Evolutionary conservation across 2,329 filamentous ascomycete species (phyloP).

Genomic region (Ophiostoma ulmi): DNA sequence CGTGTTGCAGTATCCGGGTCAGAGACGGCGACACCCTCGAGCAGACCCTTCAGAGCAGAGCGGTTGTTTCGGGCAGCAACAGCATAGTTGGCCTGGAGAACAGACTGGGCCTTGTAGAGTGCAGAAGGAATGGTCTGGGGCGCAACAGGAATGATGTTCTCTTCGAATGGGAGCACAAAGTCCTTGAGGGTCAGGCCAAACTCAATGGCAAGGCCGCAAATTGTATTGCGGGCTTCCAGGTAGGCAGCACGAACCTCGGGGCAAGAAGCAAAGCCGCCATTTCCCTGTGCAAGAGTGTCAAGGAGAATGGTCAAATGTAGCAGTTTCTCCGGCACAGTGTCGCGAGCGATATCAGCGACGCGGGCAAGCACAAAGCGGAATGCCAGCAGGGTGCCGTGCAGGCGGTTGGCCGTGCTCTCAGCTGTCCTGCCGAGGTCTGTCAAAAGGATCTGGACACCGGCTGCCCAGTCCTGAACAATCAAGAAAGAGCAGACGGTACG

Average conservation of each 20-base stretch:
- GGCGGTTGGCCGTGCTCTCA: slow-evolving; percentile 42
- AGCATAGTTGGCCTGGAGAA: slow-evolving; percentile 37
- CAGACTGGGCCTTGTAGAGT: slow-evolving; percentile 39
- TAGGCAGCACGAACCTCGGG: slow-evolving; percentile 45
- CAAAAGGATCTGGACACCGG: slow-evolving; percentile 38
- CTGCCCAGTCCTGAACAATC: slow-evolving; percentile 47
- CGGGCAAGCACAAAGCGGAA: slow-evolving; percentile 53
- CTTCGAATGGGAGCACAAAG: neutral
- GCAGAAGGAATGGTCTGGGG: slow-evolving; percentile 28
- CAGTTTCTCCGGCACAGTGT: slow-evolving; percentile 34
- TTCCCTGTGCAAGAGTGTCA: slow-evolving; percentile 15
- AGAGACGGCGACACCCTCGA: slow-evolving; percentile 37
- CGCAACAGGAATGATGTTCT: neutral
- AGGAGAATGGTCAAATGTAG: slow-evolving; percentile 19
- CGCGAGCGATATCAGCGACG: slow-evolving; percentile 40
- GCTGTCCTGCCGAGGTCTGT: slow-evolving; percentile 29
- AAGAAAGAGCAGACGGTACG: slow-evolving; percentile 63
- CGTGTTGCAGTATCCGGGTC: slow-evolving; percentile 41
- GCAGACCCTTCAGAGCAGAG: slow-evolving; percentile 29
- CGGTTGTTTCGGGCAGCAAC: slow-evolving; percentile 28
- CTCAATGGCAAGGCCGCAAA: slow-evolving; percentile 30
- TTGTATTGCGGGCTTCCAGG: slow-evolving; percentile 44
- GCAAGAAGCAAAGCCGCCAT: slow-evolving; percentile 27
- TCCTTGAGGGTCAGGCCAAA: neutral
- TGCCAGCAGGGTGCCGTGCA: slow-evolving; percentile 56